Percentiles rank a stretch among this genome's conserved stretches.
phyloP scores from a whole-genome alignment of 371 early-diverging fungal genomes.

The Apophysomyces sp. region DNA sequence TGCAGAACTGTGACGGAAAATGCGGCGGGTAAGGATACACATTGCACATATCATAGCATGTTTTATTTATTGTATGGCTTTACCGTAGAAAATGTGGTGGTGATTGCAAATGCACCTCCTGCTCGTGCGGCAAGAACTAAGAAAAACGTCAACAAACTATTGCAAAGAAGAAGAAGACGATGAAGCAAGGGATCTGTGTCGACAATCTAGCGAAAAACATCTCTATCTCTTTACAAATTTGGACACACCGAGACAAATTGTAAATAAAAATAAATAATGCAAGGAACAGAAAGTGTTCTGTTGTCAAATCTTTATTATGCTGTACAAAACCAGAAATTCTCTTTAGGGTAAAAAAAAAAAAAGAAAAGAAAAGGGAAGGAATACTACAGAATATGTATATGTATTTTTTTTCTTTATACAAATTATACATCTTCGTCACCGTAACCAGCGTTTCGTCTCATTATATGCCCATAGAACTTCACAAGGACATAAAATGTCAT shows the following conservation, averaged over 20 bases:
- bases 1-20: conserved; percentile 32
- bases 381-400: neutral
- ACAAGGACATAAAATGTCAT: conserved; percentile 25
- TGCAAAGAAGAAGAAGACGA: neutral
- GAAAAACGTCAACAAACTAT: neutral
- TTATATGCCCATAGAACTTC: conserved; percentile 31
- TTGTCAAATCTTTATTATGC: too few relatives aligned
- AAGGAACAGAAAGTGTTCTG: too few relatives aligned
- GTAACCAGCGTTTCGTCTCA: conserved; percentile 28
- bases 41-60: neutral
- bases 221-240: too few relatives aligned
- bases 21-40: conserved; percentile 21
- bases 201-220: too few relatives aligned
- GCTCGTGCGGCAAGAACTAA: neutral
- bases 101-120: neutral
- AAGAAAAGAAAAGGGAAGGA: neutral
- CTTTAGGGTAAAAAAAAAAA: neutral
- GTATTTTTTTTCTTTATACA: neutral
- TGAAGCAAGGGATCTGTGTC: neutral
- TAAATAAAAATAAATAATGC: too few relatives aligned
- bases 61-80: neutral
- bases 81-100: neutral
- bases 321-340: neutral
- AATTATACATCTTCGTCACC: conserved; percentile 11
- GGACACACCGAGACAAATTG: too few relatives aligned